phyloP scores from a whole-genome alignment of 441 rosid species.

The Manihot esculenta region DNA sequence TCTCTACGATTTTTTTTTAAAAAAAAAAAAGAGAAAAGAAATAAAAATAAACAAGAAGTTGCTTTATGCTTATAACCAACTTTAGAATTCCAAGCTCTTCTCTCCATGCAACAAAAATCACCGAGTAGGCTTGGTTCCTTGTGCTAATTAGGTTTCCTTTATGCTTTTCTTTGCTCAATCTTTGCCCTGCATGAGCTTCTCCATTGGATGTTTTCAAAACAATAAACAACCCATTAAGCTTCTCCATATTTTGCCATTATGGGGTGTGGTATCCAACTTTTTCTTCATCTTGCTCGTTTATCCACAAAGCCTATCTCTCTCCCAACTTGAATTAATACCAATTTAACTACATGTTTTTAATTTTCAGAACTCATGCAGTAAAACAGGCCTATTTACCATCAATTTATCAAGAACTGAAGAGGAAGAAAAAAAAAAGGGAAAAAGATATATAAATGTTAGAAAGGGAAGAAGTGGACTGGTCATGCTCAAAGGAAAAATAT shows the following conservation, averaged over 20 bases:
- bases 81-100: constrained; percentile 60
- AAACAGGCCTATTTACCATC: too few relatives aligned
- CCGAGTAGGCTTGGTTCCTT: constrained; percentile 37
- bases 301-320: constrained; percentile 11
- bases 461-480: background rate
- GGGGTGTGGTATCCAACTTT: background rate
- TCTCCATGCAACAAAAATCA: constrained; percentile 39
- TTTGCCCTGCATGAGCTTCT: constrained; percentile 30
- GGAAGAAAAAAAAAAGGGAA: too few relatives aligned
- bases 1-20: background rate
- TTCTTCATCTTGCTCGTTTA: constrained; percentile 18
- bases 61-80: constrained; percentile 38
- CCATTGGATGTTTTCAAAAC: constrained; percentile 25
- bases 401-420: too few relatives aligned
- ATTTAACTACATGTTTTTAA: too few relatives aligned
- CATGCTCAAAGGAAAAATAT: too few relatives aligned
- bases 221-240: constrained; percentile 16
- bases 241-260: constrained; percentile 17
- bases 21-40: too few relatives aligned
- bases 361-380: too few relatives aligned
- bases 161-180: constrained; percentile 46
- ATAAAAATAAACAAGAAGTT: constrained; percentile 21
- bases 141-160: constrained; percentile 48
- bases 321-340: constrained; percentile 20
- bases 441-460: too few relatives aligned